Base-by-base conservation (phyloP, 2,329 filamentous ascomycete species). In the Fusarium stilboides region DNA sequence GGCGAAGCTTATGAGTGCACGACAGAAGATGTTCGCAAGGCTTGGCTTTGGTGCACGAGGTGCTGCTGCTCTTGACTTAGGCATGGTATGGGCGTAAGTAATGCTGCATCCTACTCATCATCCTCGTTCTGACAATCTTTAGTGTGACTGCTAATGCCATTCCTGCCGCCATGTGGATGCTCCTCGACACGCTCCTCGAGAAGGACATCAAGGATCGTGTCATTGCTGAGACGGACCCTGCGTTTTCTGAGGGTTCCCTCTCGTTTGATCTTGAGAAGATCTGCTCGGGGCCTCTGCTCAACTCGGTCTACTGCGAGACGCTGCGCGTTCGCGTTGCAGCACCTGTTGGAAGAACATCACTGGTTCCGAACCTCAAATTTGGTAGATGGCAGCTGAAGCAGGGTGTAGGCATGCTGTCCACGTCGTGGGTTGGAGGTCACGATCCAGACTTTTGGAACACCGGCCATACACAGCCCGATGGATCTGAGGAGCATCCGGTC, bases 271-370 rank as follows among this genome's bases (percentile, higher is more conserved):
- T 68, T 1, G 62, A 74, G 2, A 63, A 37, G 1, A 70, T 80
- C 0, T 66, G 69, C 1, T 56, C 70, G 0, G 67, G 65, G 0
- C 73, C 77, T 2, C 57, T 81, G 0, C 62, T 81, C 6, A 79
- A 77, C 42, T 78, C 80, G 0, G 74, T 81, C 2, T 81, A 78
- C 33, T 74, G 73, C 9, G 80, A 82, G 44, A 74, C 75, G 1
- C 68, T 81, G 0, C 77, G 80, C 2, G 51, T 81, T 1, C 68
- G 68, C 9, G 60, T 70, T 14, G 69, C 66, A 2, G 66, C 66
- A 1, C 60, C 72, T 3, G 53, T 77, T 10, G 66, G 69, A 0
- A 68, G 77, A 20, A 58, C 66, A 6, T 57, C 75, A 0, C 46
- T 65, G 6, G 36, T 62, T 0, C 44, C 57, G 0, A 70, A 74